Base-by-base conservation (phyloP, 2,329 filamentous ascomycete genomes). In the Paraconiothyrium brasiliense region DNA sequence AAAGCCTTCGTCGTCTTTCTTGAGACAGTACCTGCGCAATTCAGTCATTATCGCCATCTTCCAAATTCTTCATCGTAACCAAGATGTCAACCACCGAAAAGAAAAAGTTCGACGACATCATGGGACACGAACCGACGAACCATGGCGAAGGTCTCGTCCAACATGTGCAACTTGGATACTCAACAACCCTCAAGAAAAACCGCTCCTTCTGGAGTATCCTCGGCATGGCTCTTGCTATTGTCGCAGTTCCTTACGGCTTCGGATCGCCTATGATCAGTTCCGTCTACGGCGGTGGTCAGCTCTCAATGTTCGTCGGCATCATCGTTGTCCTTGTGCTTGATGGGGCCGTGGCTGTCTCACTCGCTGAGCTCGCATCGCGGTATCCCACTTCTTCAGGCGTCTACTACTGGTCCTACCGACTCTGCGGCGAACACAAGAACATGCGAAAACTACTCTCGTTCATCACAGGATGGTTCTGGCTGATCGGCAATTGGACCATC, bases 401-500 rank as follows among this genome's bases (percentile, higher is more conserved):
- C 20, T 63, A 63, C 24, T 63, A 63, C 41, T 63, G 61, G 61
- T 60, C 61, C 13, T 60, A 63, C 22, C 58, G 54, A 20, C 43
- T 63, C 9, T 52, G 49, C 16, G 61, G 52, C 14, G n/a, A 57
- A 20, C 48, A 43, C 24, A 56, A 57, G 22, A 27, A 37, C 5
- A 34, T 41, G 54, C 57, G 58, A 44, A 63, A 63, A 35, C 41
- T 44, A 8, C 57, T 60, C 9, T 63, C 57, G 1, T 63, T 63
- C 16, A 22, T 60, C 22, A 63, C 60, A 1, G 60, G 60, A 7
- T 63, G 57, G 60, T 63, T 59, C 20, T 63, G 60, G 60, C 47
- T 63, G 14, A 63, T 63, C 24, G 60, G 60, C 20, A 63, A 63
- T 32, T 63, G 60, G 60, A 63, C 60, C 4, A 63, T 63, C 50